Conservation (phyloP, 2,329 filamentous ascomycete genomes). For the Didymella lethalis region DNA sequence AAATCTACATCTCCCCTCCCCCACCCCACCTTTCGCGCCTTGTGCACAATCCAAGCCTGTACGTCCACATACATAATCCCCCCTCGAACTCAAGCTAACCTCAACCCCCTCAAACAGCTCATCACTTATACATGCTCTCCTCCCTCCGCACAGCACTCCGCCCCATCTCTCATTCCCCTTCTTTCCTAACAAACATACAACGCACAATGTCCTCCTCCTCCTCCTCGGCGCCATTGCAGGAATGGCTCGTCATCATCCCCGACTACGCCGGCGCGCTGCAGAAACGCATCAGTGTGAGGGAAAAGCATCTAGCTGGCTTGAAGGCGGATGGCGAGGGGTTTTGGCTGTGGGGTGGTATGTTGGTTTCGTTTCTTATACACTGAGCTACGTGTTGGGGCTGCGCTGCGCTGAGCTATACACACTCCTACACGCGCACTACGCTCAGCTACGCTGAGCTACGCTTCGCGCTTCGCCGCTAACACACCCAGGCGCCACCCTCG, state of each 20-base stretch:
- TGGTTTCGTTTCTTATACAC: not conserved
- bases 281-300: conserved; percentile 54
- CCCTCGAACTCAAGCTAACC: not conserved
- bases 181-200: not conserved
- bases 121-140: not conserved
- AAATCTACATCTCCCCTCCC: not conserved
- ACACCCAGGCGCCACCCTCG: conserved; percentile 45
- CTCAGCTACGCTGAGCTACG: too few species aligned
- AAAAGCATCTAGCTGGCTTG: conserved; percentile 45
- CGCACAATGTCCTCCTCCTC: not conserved
- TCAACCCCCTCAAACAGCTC: not conserved
- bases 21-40: not conserved
- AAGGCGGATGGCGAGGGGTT: conserved; percentile 39
- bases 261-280: conserved; percentile 54
- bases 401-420: not conserved
- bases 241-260: conserved; percentile 62
- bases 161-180: not conserved
- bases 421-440: too few species aligned
- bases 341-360: conserved; percentile 49
- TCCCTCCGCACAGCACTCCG: not conserved
- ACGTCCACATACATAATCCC: not conserved
- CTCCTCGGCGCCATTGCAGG: conserved; percentile 40
- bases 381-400: too few species aligned
- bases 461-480: not conserved
- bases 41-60: conserved; percentile 4